Evolutionary conservation across 2,329 filamentous ascomycete species (phyloP).

Genomic region (Corniculantispora saksenae): DNA sequence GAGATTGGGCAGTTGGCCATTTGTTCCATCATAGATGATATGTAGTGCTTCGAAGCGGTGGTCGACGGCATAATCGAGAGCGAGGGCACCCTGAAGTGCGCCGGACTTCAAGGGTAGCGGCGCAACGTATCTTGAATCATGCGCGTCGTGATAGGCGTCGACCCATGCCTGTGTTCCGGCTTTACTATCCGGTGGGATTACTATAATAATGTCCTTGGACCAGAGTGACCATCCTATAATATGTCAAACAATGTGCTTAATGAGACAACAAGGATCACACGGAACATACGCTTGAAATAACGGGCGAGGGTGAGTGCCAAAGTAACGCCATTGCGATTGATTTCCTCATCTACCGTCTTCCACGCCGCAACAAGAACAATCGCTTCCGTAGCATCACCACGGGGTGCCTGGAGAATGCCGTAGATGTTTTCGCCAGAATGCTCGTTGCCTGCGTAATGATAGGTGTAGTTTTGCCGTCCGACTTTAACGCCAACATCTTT

Average conservation of each 20-base stretch:
- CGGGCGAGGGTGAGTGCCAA: constrained; percentile 83
- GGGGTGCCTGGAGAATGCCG: constrained; percentile 86
- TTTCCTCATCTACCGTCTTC: constrained; percentile 74
- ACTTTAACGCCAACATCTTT: constrained; percentile 81
- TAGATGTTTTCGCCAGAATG: constrained; percentile 88
- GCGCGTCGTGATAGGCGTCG: constrained; percentile 92
- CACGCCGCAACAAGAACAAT: constrained; percentile 90
- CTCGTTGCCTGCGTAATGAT: constrained; percentile 72
- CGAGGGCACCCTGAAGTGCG: constrained; percentile 86
- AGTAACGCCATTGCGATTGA: constrained; percentile 86
- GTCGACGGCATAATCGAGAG: constrained; percentile 89
- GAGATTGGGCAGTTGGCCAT: constrained; percentile 92
- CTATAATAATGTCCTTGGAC: constrained; percentile 97
- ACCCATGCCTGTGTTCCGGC: constrained; percentile 95
- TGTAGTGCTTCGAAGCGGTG: constrained; percentile 85
- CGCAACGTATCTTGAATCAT: constrained; percentile 69
- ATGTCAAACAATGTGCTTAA: not conserved
- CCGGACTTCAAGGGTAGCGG: constrained; percentile 87
- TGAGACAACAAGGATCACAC: not conserved
- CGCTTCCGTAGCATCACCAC: constrained; percentile 94
- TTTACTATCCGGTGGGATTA: constrained; percentile 85
- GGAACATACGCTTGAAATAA: constrained; percentile 78
- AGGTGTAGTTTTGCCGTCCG: constrained; percentile 84
- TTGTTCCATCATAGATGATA: constrained; percentile 91
- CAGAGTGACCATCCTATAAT: constrained; percentile 82